Conservation (phyloP, 2,329 filamentous ascomycete genomes). For the Cylindrodendrum hubeiense region DNA sequence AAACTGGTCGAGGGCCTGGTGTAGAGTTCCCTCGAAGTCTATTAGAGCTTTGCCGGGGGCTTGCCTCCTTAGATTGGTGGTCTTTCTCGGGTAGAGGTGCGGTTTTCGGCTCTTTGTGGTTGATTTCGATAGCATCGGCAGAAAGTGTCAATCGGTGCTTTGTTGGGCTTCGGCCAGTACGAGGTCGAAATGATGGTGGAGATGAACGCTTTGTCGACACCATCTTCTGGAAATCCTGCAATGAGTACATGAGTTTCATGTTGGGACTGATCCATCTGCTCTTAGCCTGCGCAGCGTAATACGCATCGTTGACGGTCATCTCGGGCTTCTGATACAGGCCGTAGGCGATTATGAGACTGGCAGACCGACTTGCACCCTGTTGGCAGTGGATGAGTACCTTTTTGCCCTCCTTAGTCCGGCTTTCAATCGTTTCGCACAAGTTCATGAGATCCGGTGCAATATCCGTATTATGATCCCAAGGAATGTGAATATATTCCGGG, state of each 20-base stretch:
- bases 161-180: conserved; percentile 66
- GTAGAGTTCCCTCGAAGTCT: conserved; percentile 67
- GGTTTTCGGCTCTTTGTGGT: conserved; percentile 69
- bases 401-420: conserved; percentile 78
- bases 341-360: conserved; percentile 88
- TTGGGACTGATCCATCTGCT: conserved; percentile 92
- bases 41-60: conserved; percentile 54
- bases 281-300: conserved; percentile 82
- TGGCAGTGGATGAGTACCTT: conserved; percentile 87
- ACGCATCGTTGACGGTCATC: conserved; percentile 84
- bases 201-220: conserved; percentile 64
- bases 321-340: conserved; percentile 83
- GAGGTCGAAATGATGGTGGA: conserved; percentile 61
- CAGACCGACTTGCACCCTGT: conserved; percentile 86
- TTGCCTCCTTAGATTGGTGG: conserved; percentile 54
- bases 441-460: conserved; percentile 82
- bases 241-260: conserved; percentile 91
- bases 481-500: conserved; percentile 89
- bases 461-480: conserved; percentile 90
- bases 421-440: conserved; percentile 82
- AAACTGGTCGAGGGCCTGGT: conserved; percentile 62
- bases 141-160: conserved; percentile 73
- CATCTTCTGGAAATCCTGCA: conserved; percentile 83
- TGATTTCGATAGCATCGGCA: conserved; percentile 66
- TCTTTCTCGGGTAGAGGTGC: conserved; percentile 71